Conservation (phyloP, 2,329 filamentous ascomycete species). For the Fusarium dlaminii region DNA sequence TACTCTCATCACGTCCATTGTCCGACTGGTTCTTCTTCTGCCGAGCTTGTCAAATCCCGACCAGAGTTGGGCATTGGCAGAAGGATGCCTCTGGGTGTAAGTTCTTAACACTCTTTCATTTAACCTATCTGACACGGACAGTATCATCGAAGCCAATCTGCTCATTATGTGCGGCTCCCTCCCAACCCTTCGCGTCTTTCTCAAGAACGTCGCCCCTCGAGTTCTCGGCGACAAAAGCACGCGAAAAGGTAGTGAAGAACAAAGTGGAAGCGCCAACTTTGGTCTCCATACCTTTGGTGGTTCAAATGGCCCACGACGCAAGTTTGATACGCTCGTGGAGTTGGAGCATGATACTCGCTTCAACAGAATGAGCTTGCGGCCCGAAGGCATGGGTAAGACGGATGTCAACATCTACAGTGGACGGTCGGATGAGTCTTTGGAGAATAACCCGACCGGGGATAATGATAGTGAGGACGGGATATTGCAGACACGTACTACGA, state of each 20-base stretch:
- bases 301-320: slow-evolving; percentile 2
- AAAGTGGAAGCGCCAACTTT: not conserved
- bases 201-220: slow-evolving; percentile 3
- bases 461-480: slow-evolving; percentile 9
- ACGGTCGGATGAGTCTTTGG: not conserved
- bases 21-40: not conserved
- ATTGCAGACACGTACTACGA: not conserved
- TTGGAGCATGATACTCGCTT: slow-evolving; percentile 5
- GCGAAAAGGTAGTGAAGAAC: not conserved
- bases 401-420: not conserved
- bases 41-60: slow-evolving; percentile 4
- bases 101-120: rapidly evolving
- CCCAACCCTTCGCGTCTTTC: slow-evolving; percentile 3
- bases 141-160: slow-evolving; percentile 6
- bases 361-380: not conserved
- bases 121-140: rapidly evolving
- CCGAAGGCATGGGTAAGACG: not conserved
- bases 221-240: slow-evolving; percentile 6
- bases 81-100: slow-evolving; percentile 16
- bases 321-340: slow-evolving; percentile 10
- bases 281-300: slow-evolving; percentile 2
- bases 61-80: slow-evolving; percentile 7
- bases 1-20: slow-evolving; percentile 3
- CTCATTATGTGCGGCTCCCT: slow-evolving; percentile 11
- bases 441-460: not conserved